Evolutionary conservation across 192 early-diverging fungal genomes (phyloP), one percentile per base, ranked within the genome.

Genomic region (Chytriomyces sp.): DNA sequence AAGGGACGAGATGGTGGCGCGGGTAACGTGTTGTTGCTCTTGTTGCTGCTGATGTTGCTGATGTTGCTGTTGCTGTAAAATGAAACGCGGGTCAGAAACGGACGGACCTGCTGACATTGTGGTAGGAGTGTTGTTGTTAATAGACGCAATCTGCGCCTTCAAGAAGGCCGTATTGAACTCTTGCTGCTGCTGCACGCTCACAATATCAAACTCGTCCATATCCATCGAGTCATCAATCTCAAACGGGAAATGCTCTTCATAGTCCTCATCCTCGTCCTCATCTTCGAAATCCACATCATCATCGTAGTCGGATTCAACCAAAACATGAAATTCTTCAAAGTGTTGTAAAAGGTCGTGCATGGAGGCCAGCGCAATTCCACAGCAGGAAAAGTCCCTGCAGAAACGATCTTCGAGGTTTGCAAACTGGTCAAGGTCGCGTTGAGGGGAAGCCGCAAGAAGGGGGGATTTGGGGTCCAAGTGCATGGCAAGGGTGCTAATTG

Each of bases 341-440:
- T 98, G 96, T 80, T 95, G 93, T 33, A 98, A 80, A 53, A 98
- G 90, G 70, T 93, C 95, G 83, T 98, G 96, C 72, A 98, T 81
- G 78, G 94, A 92, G 65, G 87, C 87, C 56, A 98, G 85, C 39
- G 91, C 80, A 34, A 93, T 85, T 31, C 95, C 96, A 75, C 96
- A 98, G 86, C 96, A 98, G 58, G 85, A 85, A 74, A 96, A 98
- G 88, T 98, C 93, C 79, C 92, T 92, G 81, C 94, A 96, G 80
- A 94, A 98, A 56, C 87, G 85, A 80, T 90, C 90, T 77, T 98
- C 95, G 7, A 96, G 86, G 25, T 64, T 77, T 4, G 84, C 82
- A 79, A 84, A 86, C 59, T 86, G 78, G 4, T 77, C 69, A 38
- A 79, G 70, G 41, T 86, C 81, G 22, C 72, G 70, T n/a, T 64